A percentile compares a stretch with the other conserved stretches of the same genome.
phyloP scores from a whole-genome alignment of 257 asterid species.

The Ehretia macrophylla region DNA sequence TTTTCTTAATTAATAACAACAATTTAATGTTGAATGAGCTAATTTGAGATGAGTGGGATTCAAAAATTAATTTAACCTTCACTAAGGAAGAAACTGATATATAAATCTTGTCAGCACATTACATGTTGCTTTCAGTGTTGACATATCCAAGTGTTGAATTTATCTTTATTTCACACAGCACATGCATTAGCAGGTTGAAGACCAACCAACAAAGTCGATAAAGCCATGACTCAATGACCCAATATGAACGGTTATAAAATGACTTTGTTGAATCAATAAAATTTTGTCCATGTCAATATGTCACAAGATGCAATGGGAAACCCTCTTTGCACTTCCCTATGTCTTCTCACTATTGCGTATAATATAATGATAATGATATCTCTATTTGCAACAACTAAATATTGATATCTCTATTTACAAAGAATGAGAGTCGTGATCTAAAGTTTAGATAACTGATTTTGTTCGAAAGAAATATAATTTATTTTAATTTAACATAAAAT shows the following conservation, averaged over 20 bases:
- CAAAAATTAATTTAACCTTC: neutral
- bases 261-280: neutral
- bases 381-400: no score
- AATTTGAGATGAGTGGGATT: no score
- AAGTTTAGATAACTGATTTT: no score
- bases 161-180: neutral
- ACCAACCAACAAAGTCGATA: constrained; percentile 2
- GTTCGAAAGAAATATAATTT: no score
- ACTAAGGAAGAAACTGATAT: neutral
- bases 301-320: neutral
- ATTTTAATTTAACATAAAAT: no score
- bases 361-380: neutral
- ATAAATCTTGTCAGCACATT: neutral
- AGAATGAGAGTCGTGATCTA: no score
- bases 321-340: neutral
- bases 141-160: neutral
- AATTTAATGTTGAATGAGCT: no score
- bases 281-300: neutral
- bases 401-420: no score
- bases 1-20: no score
- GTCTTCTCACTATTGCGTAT: neutral
- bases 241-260: constrained; percentile 1
- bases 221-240: constrained; percentile 1
- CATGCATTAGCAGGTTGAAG: neutral
- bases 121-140: neutral